A percentile compares a stretch with the other conserved stretches of the same genome.
Conservation (phyloP, 345 rosid species). For the Murraya paniculata region DNA sequence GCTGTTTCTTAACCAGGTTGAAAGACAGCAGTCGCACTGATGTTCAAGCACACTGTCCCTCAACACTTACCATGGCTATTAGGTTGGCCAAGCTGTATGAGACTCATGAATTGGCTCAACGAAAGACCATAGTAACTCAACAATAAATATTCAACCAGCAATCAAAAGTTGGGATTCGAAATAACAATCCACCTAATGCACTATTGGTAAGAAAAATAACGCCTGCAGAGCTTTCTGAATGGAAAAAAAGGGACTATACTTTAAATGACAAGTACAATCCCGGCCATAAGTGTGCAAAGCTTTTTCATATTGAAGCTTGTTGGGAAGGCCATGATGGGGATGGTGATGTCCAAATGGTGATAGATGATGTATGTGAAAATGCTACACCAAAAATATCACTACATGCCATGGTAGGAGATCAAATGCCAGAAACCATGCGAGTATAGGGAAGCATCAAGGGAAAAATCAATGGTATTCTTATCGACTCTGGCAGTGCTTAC, state of each 20-base stretch:
- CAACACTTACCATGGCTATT: too few relatives aligned
- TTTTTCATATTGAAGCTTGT: not conserved
- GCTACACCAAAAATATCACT: not conserved
- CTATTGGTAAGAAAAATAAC: not conserved
- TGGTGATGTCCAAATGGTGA: not conserved
- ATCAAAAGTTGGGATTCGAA: too few relatives aligned
- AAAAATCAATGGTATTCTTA: too few relatives aligned
- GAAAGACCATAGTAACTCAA: too few relatives aligned
- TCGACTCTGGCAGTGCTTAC: not conserved
- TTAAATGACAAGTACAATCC: not conserved
- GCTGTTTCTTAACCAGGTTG: too few relatives aligned
- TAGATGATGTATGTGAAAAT: not conserved
- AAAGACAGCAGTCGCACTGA: too few relatives aligned
- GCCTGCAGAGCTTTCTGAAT: not conserved
- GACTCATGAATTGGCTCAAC: too few relatives aligned
- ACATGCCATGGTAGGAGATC: not conserved
- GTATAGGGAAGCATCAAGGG: too few relatives aligned
- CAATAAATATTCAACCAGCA: too few relatives aligned
- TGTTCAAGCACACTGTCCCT: too few relatives aligned
- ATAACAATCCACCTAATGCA: too few relatives aligned
- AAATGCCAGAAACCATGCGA: not conserved
- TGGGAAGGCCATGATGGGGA: not conserved
- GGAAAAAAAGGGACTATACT: not conserved
- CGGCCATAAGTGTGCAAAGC: not conserved
- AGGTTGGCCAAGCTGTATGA: too few relatives aligned